Evolutionary conservation across 768 basidiomycete genomes (phyloP), one percentile per base, ranked within the genome.

Genomic region (Suillus spraguei): DNA sequence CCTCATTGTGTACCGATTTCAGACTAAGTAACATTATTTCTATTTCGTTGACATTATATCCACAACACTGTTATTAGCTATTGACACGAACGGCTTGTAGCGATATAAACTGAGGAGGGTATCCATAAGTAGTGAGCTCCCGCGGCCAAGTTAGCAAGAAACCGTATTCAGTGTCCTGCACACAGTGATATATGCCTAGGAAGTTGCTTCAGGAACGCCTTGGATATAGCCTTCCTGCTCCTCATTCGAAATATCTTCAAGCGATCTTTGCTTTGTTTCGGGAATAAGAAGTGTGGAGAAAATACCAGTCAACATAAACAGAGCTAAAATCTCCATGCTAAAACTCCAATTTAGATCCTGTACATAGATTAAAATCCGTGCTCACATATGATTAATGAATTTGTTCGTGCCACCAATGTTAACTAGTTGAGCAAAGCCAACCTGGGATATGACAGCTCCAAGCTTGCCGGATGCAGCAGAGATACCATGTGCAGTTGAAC

Each of bases 281-380:
- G 90, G 90, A 11, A 95, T 72, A 14, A 94, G 82, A 17, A 93
- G 76, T 1, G 92, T 94, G 8, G 94, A 92, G 79, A 88, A 84
- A 63, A 94, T 81, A 53, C 93, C 93, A 2, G 90, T 93, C 60
- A 93, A 73, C 92, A 93, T 95, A 81, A 94, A 94, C 60, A 92
- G 76, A 16, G 92, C 92, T 65, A 94, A 92, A 61, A 95, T 85
- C 76, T 94, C 84, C 59, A 95, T 78, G 68, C 88, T 89, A 60
- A 46, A 59, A 9, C 24, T 42, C 49, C 32, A 17, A 63, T 68
- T 6, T 69, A 65, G 11, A 50, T 52, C 61, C 55, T 22, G n/a
- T 65, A 24, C 20, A 49, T 16, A 35, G 38, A 59, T 28, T 28
- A 41, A 55, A 6, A 65, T 32, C 44, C 60, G 38, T 24, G 78